Evolutionary conservation across 306 rosid genomes (phyloP).

Genomic region (Quercus mongolica): DNA sequence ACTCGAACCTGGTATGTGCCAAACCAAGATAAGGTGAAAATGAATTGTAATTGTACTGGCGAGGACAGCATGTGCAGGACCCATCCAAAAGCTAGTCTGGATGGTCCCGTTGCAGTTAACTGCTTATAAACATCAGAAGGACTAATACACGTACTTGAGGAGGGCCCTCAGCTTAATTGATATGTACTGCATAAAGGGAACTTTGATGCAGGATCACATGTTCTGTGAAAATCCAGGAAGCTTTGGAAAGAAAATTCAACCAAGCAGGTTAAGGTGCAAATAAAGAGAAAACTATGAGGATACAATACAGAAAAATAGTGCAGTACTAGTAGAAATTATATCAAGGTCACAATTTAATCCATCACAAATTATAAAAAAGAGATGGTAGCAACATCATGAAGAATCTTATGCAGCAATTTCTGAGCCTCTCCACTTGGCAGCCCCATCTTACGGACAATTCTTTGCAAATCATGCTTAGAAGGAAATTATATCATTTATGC

Average conservation of each 20-base stretch:
- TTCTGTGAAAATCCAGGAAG: not conserved
- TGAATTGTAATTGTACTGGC: slow-evolving; percentile 2
- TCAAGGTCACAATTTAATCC: not conserved
- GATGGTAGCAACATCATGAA: not conserved
- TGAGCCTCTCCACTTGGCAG: not conserved
- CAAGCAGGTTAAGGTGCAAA: slow-evolving; percentile 2
- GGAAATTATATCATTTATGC: too few relatives aligned
- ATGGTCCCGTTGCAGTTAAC: slow-evolving; percentile 14
- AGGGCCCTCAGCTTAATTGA: slow-evolving; percentile 22
- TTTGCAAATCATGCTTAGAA: too few relatives aligned
- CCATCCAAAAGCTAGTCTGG: slow-evolving; percentile 12
- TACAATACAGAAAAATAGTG: not conserved
- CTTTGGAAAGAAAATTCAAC: slow-evolving; percentile 12
- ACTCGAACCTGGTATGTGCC: slow-evolving; percentile 20
- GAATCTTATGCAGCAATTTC: not conserved
- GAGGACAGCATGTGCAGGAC: slow-evolving; percentile 17
- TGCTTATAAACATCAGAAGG: slow-evolving; percentile 1
- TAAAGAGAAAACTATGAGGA: not conserved
- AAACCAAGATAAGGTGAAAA: slow-evolving; percentile 19
- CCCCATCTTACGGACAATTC: not conserved
- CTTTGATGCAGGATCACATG: slow-evolving; percentile 15
- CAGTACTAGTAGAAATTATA: not conserved
- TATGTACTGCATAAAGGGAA: slow-evolving; percentile 12
- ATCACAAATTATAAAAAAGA: not conserved
- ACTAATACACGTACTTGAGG: slow-evolving; percentile 30